Percentiles rank a stretch among this genome's conserved stretches.
Conservation (phyloP, 352 stramenopile species). For the Pythium aristosporum region DNA sequence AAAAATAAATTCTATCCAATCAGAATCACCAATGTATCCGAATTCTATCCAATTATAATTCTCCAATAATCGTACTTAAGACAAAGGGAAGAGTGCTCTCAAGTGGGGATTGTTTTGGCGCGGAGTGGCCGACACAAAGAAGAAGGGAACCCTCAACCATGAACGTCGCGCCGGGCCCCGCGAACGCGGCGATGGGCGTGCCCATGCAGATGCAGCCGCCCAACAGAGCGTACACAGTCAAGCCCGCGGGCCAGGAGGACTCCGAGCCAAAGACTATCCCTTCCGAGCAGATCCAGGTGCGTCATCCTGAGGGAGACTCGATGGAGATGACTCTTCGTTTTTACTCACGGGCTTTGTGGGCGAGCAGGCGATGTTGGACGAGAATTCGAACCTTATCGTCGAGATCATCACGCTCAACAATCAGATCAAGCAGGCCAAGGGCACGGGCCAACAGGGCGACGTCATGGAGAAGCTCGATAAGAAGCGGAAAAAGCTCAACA, state of each 20-base stretch:
- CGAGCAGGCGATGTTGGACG: conserved; percentile 79
- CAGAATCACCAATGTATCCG: not conserved
- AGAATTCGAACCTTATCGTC: conserved; percentile 85
- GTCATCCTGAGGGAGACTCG: not conserved
- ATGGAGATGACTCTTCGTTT: not conserved
- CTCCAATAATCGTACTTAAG: conserved; percentile 22
- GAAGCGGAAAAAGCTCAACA: conserved; percentile 89
- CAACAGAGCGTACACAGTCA: conserved; percentile 18
- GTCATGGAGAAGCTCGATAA: conserved; percentile 87
- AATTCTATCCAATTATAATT: conserved; percentile 30
- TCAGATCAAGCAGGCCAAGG: conserved; percentile 84
- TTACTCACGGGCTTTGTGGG: not conserved
- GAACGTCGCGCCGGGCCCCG: conserved; percentile 8
- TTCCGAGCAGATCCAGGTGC: conserved; percentile 83
- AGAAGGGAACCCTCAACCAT: conserved; percentile 10
- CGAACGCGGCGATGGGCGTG: conserved; percentile 15
- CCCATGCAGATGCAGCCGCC: conserved; percentile 13
- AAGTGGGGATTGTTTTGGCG: not conserved
- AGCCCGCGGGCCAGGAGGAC: conserved; percentile 33
- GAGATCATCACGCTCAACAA: conserved; percentile 89
- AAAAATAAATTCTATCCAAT: not conserved
- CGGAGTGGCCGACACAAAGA: conserved; percentile 1
- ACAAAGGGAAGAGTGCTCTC: not conserved
- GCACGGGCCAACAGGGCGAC: conserved; percentile 66
- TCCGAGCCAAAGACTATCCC: conserved; percentile 63